Evolutionary conservation across 2,329 filamentous ascomycete species (phyloP).

Genomic region (Geosmithia flava): DNA sequence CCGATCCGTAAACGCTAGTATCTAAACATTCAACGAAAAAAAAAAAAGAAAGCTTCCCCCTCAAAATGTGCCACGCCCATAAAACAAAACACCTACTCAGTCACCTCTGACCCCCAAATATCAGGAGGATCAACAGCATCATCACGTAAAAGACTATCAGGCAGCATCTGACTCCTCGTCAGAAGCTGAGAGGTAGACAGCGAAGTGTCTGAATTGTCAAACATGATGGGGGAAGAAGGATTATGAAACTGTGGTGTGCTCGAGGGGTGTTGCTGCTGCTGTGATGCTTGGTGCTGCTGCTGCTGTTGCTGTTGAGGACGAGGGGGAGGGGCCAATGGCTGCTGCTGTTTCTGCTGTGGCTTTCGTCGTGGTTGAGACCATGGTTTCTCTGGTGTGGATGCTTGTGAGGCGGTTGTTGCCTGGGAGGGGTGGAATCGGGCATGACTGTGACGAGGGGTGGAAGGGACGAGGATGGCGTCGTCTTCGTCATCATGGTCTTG

Average conservation of each 20-base stretch:
- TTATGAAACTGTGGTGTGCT: conserved; percentile 8
- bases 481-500: conserved; percentile 4
- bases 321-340: too few species aligned
- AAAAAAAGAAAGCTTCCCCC: too few species aligned
- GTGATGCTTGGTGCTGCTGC: neutral
- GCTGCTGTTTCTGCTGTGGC: neutral
- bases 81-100: too few species aligned
- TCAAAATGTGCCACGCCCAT: too few species aligned
- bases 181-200: conserved; percentile 31
- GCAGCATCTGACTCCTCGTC: conserved; percentile 39
- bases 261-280: neutral
- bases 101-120: conserved; percentile 21
- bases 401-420: conserved; percentile 22
- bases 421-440: conserved; percentile 16
- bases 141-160: conserved; percentile 30
- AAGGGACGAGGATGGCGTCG: conserved; percentile 18
- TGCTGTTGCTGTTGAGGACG: neutral
- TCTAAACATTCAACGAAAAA: too few species aligned
- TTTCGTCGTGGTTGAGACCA: neutral
- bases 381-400: conserved; percentile 16
- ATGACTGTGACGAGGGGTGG: conserved; percentile 11
- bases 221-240: conserved; percentile 8
- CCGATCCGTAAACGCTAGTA: too few species aligned
- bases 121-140: conserved; percentile 14
- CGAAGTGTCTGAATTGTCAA: neutral